Evolutionary conservation across 345 rosid genomes (phyloP), one percentile per base, ranked within the genome.

Genomic region (Brassica cretica): DNA sequence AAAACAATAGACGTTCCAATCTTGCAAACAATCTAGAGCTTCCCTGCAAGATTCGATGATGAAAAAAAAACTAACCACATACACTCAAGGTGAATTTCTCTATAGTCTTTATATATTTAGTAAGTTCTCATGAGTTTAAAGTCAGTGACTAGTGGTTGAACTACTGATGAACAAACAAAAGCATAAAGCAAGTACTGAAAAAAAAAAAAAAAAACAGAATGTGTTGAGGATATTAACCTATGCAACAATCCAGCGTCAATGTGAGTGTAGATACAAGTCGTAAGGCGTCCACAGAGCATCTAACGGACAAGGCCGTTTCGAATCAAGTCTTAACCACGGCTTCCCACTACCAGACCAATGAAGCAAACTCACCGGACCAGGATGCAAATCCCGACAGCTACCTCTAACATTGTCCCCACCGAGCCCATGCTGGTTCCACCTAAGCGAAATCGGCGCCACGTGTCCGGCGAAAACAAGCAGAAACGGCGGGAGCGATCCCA

Each of bases 271-370:
- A 79, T 86, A 86, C 84, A 90, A 77, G 58, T 90, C 93, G 61
- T 90, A 90, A 19, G 90, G 91, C 6, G 87, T 84, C 96, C 96
- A 90, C 0, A 87, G 77, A 6, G 82, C 80, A 25, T 90, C 96
- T 15, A 89, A 79, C 1, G 93, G 93, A 75, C 96, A 90, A 16
- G 93, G 84, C 46, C 80, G 81, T 77, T 85, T 82, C 0, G 96
- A 86, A 71, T 87, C 91, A 5, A 90, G 87, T 77, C 96, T 81
- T 56, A 86, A 77, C 96, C 95, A 90, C 9, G 93, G 95, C 80
- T 90, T 90, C 37, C 95, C 95, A 75, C 91, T 87, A 51, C 95
- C 95, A 9, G 95, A 90, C 93, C 91, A 90, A 79, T 90, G 95
- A 35, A 90, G 76, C 44, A 90, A 84, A 72, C 96, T 90, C 35